Conservation (phyloP, 2,329 filamentous ascomycete species). For the Pseudophaeomoniella oleicola region DNA sequence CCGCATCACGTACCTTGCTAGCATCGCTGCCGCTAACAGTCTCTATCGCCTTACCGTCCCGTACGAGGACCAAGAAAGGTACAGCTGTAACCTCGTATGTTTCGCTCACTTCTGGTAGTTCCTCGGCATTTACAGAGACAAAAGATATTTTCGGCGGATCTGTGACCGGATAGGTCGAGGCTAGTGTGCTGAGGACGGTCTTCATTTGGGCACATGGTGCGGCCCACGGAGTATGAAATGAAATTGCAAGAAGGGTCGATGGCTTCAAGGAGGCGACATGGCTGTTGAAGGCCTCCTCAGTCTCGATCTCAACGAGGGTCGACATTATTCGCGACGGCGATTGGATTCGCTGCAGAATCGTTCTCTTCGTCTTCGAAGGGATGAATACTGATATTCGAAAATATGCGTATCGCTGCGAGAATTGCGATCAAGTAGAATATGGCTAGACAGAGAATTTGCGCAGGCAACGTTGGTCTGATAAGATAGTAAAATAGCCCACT, state of each 20-base stretch:
- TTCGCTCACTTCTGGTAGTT: slow-evolving; percentile 82
- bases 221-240: slow-evolving; percentile 95
- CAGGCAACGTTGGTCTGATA: too few relatives aligned
- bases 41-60: slow-evolving; percentile 61
- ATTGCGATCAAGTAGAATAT: too few relatives aligned
- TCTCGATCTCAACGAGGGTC: slow-evolving; percentile 61
- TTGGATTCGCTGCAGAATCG: too few relatives aligned
- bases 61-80: slow-evolving; percentile 75
- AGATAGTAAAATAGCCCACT: too few relatives aligned
- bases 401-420: too few relatives aligned
- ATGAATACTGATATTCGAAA: too few relatives aligned
- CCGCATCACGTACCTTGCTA: slow-evolving; percentile 65
- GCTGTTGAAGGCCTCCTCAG: slow-evolving; percentile 57
- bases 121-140: slow-evolving; percentile 86
- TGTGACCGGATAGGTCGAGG: slow-evolving; percentile 64
- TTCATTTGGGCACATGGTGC: slow-evolving; percentile 92
- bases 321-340: slow-evolving; percentile 43
- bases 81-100: slow-evolving; percentile 89
- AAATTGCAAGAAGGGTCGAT: slow-evolving; percentile 65
- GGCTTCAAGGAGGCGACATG: slow-evolving; percentile 52
- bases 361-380: too few relatives aligned
- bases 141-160: slow-evolving; percentile 58
- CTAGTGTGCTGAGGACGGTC: slow-evolving; percentile 70
- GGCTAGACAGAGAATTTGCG: too few relatives aligned
- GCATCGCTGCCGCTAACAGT: slow-evolving; percentile 84